Percentiles rank a stretch among this genome's conserved stretches.
Evolutionary conservation across 163 green algal species (phyloP).

Genomic region (Coccomyxa subellipsoidea): DNA sequence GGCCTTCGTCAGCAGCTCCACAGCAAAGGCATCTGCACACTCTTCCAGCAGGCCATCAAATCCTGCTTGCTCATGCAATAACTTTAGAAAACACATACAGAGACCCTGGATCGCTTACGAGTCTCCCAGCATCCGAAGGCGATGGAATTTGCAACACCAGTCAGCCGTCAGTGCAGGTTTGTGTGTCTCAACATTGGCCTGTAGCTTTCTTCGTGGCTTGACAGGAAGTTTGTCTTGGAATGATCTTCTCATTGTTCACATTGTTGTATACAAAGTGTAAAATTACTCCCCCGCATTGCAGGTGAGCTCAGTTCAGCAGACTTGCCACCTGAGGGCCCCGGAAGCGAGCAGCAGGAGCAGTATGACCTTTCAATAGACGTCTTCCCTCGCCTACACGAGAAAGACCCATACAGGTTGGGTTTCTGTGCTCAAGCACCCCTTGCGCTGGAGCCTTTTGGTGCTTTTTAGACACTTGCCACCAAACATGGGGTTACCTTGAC

Average conservation of each 20-base stretch:
- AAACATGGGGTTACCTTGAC: not conserved
- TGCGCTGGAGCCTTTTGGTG: not conserved
- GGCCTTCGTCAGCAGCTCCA: not conserved
- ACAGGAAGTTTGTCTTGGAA: not conserved
- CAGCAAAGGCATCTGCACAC: not conserved
- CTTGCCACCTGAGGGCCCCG: slow-evolving; percentile 20
- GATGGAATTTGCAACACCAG: not conserved
- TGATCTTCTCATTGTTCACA: not conserved
- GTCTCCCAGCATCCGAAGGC: not conserved
- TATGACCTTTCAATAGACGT: slow-evolving; percentile 24
- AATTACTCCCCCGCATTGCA: not conserved
- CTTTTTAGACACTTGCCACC: not conserved
- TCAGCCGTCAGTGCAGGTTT: not conserved
- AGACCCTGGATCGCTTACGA: not conserved
- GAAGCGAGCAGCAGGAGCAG: not conserved
- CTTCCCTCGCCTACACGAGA: slow-evolving; percentile 65
- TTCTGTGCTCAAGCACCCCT: not conserved
- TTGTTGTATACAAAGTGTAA: not conserved
- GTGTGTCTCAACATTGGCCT: not conserved
- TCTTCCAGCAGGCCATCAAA: not conserved
- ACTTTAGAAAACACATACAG: not conserved
- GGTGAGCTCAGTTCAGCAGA: slow-evolving; percentile 22
- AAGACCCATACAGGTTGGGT: slow-evolving; percentile 68
- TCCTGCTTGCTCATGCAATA: not conserved
- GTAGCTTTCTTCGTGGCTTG: no score